Percentiles rank a stretch among this genome's conserved stretches.
Conservation (phyloP, 2,329 filamentous ascomycete genomes). For the Blastomyces silverae region DNA sequence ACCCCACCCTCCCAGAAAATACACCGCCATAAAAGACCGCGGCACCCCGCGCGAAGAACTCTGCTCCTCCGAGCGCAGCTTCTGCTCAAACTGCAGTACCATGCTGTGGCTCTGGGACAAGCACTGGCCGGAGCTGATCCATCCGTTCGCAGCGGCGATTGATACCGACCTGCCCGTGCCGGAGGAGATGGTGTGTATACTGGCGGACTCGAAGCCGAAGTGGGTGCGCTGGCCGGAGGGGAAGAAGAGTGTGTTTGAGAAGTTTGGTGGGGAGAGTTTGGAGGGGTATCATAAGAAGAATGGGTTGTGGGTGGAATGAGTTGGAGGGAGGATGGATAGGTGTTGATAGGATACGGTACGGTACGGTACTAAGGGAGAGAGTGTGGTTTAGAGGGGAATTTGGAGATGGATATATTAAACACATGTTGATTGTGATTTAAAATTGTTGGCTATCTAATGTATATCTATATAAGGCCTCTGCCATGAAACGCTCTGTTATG, state of each 20-base stretch:
- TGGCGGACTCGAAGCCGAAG: constrained; percentile 40
- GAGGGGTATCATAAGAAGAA: constrained; percentile 45
- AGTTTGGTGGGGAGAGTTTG: constrained; percentile 37
- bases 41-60: constrained; percentile 31
- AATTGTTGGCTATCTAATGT: neutral
- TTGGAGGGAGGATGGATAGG: neutral
- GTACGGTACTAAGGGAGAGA: neutral
- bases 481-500: neutral
- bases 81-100: constrained; percentile 43
- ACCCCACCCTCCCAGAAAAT: constrained; percentile 34
- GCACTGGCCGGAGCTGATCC: constrained; percentile 45
- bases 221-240: constrained; percentile 47
- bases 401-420: neutral
- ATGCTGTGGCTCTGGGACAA: constrained; percentile 47
- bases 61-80: constrained; percentile 43
- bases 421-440: neutral
- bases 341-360: neutral
- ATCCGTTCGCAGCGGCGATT: constrained; percentile 47
- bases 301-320: constrained; percentile 32
- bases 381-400: neutral
- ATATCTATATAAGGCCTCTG: neutral
- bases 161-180: constrained; percentile 43
- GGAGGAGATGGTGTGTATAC: constrained; percentile 45
- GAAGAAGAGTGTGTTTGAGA: constrained; percentile 39
- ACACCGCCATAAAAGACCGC: constrained; percentile 40